Percentiles rank a stretch among this genome's conserved stretches.
Conservation (phyloP, 1,139 yeast species). For the Hansenula sp. region DNA sequence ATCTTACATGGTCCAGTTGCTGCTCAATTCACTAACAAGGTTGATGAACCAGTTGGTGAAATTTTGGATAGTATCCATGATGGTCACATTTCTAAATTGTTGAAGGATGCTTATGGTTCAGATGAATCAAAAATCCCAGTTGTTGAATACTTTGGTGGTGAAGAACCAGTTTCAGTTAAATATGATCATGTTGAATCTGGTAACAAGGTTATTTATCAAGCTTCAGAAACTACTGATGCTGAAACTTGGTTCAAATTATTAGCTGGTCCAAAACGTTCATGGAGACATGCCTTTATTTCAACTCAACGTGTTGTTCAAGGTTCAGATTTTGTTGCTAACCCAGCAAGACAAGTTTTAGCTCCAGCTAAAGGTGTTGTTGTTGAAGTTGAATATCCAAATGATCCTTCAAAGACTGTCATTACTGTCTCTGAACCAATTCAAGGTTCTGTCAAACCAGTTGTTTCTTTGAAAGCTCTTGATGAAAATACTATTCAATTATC, state of each 20-base stretch:
- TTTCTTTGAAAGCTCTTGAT: slow-evolving; percentile 50
- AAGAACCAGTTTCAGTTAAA: slow-evolving; percentile 41
- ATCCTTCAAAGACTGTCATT: slow-evolving; percentile 52
- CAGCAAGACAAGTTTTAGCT: slow-evolving; percentile 72
- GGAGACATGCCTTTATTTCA: slow-evolving; percentile 91
- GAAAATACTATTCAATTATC: slow-evolving; percentile 55
- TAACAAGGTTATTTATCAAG: slow-evolving; percentile 40
- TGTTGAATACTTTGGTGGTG: slow-evolving; percentile 86
- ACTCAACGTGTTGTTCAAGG: slow-evolving; percentile 84
- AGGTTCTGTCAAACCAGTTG: slow-evolving; percentile 69
- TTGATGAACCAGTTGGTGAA: slow-evolving; percentile 88
- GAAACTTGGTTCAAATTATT: slow-evolving; percentile 72
- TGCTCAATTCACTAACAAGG: slow-evolving; percentile 82
- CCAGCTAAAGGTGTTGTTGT: slow-evolving; percentile 68
- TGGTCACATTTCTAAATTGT: slow-evolving; percentile 73
- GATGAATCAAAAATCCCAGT: slow-evolving; percentile 73
- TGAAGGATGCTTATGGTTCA: slow-evolving; percentile 65
- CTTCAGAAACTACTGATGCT: slow-evolving; percentile 46
- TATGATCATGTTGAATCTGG: slow-evolving; percentile 28
- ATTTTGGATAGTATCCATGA: slow-evolving; percentile 86
- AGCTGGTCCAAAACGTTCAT: slow-evolving; percentile 74
- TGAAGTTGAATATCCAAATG: slow-evolving; percentile 50
- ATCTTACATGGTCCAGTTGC: slow-evolving; percentile 98
- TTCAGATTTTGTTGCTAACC: slow-evolving; percentile 70
- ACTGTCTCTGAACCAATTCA: slow-evolving; percentile 66